Conservation (phyloP, 768 basidiomycete species). For the Pleurotus cornucopiae region DNA sequence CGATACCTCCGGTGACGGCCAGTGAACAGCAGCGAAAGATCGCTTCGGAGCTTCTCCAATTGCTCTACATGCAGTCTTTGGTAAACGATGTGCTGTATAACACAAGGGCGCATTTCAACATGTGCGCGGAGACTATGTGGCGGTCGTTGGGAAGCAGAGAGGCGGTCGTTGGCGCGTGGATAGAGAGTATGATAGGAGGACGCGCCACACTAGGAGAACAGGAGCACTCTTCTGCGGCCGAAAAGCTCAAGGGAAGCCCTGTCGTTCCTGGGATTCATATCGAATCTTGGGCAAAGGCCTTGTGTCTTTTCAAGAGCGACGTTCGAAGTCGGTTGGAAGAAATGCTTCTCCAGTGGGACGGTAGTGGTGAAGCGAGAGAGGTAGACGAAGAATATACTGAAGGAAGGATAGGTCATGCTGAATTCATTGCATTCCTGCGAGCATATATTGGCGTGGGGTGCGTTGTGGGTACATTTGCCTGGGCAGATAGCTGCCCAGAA, state of each 20-base stretch:
- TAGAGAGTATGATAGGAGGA: conserved; percentile 30
- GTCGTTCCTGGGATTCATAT: conserved; percentile 11
- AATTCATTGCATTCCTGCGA: conserved; percentile 61
- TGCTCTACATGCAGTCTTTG: neutral
- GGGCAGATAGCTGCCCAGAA: conserved; percentile 74
- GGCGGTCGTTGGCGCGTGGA: conserved; percentile 31
- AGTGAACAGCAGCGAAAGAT: neutral
- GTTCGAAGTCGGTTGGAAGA: neutral
- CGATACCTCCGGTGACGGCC: neutral
- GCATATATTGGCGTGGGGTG: conserved; percentile 65
- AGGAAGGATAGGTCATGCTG: conserved; percentile 36
- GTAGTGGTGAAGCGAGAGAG: neutral
- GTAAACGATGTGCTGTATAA: conserved; percentile 63
- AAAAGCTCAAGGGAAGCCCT: conserved; percentile 17
- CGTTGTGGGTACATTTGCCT: conserved; percentile 70
- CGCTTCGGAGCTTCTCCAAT: conserved; percentile 2
- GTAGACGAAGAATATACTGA: neutral
- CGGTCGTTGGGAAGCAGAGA: neutral
- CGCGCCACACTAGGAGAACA: neutral
- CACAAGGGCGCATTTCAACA: conserved; percentile 43
- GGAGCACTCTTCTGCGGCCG: conserved; percentile 9
- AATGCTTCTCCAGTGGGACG: neutral
- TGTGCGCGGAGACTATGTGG: conserved; percentile 4
- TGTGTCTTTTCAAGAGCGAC: neutral
- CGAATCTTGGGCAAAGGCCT: neutral